Evolutionary conservation across 2,329 filamentous ascomycete genomes (phyloP).

Genomic region (Colletotrichum tropicale): DNA sequence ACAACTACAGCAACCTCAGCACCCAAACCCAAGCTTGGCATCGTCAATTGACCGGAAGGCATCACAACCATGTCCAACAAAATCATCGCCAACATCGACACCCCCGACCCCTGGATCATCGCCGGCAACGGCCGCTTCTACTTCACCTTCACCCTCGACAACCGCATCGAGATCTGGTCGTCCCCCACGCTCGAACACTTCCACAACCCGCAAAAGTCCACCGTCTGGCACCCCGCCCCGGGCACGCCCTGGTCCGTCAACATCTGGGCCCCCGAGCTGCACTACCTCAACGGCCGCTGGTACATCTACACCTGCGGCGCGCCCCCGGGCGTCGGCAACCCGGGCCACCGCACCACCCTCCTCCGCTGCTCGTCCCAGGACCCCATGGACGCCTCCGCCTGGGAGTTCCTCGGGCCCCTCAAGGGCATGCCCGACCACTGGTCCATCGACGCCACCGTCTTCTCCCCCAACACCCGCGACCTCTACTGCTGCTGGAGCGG

Average conservation of each 20-base stretch:
- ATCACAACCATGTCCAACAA: constrained; percentile 30
- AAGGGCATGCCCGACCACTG: constrained; percentile 51
- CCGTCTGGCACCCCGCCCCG: constrained; percentile 26
- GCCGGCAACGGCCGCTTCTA: constrained; percentile 29
- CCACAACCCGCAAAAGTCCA: constrained; percentile 24
- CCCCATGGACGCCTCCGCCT: constrained; percentile 47
- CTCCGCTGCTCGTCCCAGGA: constrained; percentile 44
- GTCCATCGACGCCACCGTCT: constrained; percentile 59
- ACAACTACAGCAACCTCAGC: no score
- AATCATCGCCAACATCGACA: constrained; percentile 29
- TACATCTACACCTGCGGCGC: constrained; percentile 44
- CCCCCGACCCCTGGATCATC: constrained; percentile 34
- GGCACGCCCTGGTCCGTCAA: constrained; percentile 23
- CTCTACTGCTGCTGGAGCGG: constrained; percentile 59
- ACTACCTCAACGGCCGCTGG: constrained; percentile 24
- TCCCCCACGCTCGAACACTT: constrained; percentile 34
- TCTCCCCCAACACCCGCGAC: constrained; percentile 48
- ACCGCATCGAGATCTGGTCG: constrained; percentile 38
- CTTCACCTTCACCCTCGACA: constrained; percentile 35
- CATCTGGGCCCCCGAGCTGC: constrained; percentile 27
- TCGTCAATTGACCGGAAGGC: neutral
- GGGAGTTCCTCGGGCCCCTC: constrained; percentile 55
- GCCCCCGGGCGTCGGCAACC: constrained; percentile 46
- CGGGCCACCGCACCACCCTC: constrained; percentile 46
- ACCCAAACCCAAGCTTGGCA: neutral